phyloP scores from a whole-genome alignment of 306 rosid species.

The Sesbania bispinosa region DNA sequence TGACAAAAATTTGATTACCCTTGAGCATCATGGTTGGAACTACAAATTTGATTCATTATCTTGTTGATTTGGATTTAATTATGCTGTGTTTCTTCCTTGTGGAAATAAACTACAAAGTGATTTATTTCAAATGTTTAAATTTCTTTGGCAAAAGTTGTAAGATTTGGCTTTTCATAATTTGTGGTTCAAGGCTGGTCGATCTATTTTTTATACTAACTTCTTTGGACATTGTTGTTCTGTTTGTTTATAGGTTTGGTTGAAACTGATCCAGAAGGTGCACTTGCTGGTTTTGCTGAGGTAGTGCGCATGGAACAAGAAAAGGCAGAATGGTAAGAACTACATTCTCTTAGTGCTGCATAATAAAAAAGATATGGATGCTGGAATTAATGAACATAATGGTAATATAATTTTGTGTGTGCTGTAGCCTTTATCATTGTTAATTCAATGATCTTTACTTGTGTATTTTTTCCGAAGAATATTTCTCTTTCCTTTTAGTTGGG shows the following conservation, averaged over 20 bases:
- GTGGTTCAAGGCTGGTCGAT: slow-evolving; percentile 6
- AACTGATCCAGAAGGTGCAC: slow-evolving; percentile 90
- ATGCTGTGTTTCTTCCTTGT: slow-evolving; percentile 15
- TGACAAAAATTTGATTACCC: neutral
- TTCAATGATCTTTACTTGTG: neutral
- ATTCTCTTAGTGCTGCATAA: neutral
- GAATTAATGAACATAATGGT: neutral
- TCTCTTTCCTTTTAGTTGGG: slow-evolving; percentile 15
- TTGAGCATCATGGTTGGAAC: slow-evolving; percentile 6
- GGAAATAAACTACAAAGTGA: slow-evolving; percentile 1
- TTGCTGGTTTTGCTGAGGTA: slow-evolving; percentile 85
- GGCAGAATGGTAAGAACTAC: slow-evolving; percentile 78
- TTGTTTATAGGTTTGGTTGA: slow-evolving; percentile 74
- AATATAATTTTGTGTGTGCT: neutral
- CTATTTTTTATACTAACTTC: neutral
- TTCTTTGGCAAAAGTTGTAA: neutral
- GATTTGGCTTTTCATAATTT: slow-evolving; percentile 1
- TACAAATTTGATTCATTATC: neutral
- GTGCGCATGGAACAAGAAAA: slow-evolving; percentile 88
- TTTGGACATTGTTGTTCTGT: neutral
- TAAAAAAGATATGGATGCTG: neutral
- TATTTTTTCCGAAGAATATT: neutral
- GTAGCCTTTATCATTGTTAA: slow-evolving; percentile 5
- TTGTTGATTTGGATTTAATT: slow-evolving; percentile 4
- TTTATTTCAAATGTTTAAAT: neutral